Evolutionary conservation across 176 grass and related monocot genomes (phyloP), one percentile per base, ranked within the genome.

Genomic region (Dactylis glomerata): DNA sequence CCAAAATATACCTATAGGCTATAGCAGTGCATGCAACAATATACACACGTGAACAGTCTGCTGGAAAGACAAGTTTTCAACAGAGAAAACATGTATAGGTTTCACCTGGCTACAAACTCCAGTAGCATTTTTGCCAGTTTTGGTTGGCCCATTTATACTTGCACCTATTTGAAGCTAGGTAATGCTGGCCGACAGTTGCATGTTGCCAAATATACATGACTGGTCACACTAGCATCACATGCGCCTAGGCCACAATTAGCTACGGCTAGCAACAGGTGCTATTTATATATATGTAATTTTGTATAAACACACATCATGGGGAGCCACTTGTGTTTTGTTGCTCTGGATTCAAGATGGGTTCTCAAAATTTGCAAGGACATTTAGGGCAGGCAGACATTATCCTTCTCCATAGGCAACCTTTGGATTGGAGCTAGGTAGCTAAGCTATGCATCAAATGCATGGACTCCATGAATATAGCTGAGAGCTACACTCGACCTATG

Each of bases 181-280:
- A 59, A 68, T 75, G 80, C 80, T 90, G 68, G 89, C 80, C 68
- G 80, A 83, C 89, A 90, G 75, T 76, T 82, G 41, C 88, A 52
- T 85, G 87, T 47, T 86, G 79, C 80, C 84, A 73, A 84, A 81
- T 77, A 73, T 73, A 73, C 14, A 73, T 73, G 5, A 28, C 41
- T 58, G 84, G 68, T 68, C 81, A 80, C 76, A 74, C 75, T 84
- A 84, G 75, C 73, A 69, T 80, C 76, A 90, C 85, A 84, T 80
- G 69, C 42, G 69, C 26, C 36, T 36, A 84, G 68, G 10, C 75
- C 81, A 84, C 58, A 68, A 84, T 87, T 87, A 81, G 81, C 70
- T 31, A 73, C 50, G 58, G 19, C 7, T 31, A 73, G 30, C 37
- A 32, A 69, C 66, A 70, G 19, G 26, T 66, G 30, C 31, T 84